phyloP scores from a whole-genome alignment of 1,284 basidiomycete genomes.

The Cronartium quercuum region DNA sequence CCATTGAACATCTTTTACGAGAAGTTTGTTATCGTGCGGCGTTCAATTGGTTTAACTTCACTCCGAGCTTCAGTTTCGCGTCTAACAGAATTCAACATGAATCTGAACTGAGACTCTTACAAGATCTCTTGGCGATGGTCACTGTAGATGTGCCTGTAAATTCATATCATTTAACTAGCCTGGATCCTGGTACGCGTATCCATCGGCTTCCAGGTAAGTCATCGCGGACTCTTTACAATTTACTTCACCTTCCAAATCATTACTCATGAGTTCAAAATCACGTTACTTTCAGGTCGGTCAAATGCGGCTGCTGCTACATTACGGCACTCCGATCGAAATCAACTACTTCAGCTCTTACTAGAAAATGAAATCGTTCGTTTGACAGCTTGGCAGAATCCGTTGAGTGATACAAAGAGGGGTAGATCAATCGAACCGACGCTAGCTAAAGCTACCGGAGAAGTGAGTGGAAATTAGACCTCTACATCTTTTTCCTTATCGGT shows the following conservation, averaged over 20 bases:
- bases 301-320: slow-evolving; percentile 41
- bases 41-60: slow-evolving; percentile 75
- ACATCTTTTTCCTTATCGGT: not conserved
- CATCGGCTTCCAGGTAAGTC: slow-evolving; percentile 22
- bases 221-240: not conserved
- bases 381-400: slow-evolving; percentile 84
- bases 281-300: slow-evolving; percentile 42
- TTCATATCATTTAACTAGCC: slow-evolving; percentile 24
- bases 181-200: slow-evolving; percentile 2
- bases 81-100: slow-evolving; percentile 27
- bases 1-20: slow-evolving; percentile 71
- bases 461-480: slow-evolving; percentile 48
- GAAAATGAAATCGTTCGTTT: slow-evolving; percentile 85
- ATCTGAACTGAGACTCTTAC: slow-evolving; percentile 25
- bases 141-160: slow-evolving; percentile 29
- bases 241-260: not conserved
- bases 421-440: slow-evolving; percentile 57
- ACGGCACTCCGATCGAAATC: slow-evolving; percentile 61
- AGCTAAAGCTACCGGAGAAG: slow-evolving; percentile 61
- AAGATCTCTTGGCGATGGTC: slow-evolving; percentile 31
- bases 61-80: slow-evolving; percentile 14
- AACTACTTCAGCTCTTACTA: slow-evolving; percentile 70
- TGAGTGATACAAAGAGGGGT: slow-evolving; percentile 66
- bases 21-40: slow-evolving; percentile 71
- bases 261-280: not conserved